Base-by-base conservation (phyloP, 179 eudicot genomes). In the Spergularia azorica region DNA sequence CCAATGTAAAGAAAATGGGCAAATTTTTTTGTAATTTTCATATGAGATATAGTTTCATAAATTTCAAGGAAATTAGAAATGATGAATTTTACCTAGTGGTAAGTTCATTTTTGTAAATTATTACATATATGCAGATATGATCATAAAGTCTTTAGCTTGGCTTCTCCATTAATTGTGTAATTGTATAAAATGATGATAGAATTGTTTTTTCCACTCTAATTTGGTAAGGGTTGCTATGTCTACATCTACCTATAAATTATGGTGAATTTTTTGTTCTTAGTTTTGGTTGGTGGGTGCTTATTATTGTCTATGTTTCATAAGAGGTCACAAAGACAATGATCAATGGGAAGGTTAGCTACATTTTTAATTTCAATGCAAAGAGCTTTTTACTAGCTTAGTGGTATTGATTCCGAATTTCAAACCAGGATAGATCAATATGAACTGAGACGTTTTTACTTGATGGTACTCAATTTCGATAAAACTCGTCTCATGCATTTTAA, bases 1-100 rank as follows among this genome's bases (percentile, higher is more conserved):
- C 63, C 20, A 32, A 75, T 69, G 75, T 79, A 79, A 76, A 70
- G 43, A 69, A 63, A 59, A 63, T 70, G 55, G 46, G 62, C 54
- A 41, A 43, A 76, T 12, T 76, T 80, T 80, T 76, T 68, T 71
- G 54, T 18, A 70, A 26, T 26, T 70, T 50, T 62, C 41, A 43
- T 54, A 39, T 63, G 63, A 77, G 62, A 52, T 26, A 26, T 9
- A 16, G 38, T 77, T 60, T 21, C 32, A 59, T 6, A 18, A 17
- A 7, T 17, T 69, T n/a, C 13, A 59, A 39, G 0, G 18, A 41
- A 26, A 26, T 26, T 26, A 2, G 32, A 26, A 20, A 43, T n/a
- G 71, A 39, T 13, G 20, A 11, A 59, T 26, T 43, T 62, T 64
- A 71, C 73, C 73, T 20, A 16, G 38, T 69, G 66, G 66, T 73